These are phyloP conservation scores for Blastocystis sp. DNA, from an alignment of 352 stramenopile species.

Conservation along the genomic window DNA sequence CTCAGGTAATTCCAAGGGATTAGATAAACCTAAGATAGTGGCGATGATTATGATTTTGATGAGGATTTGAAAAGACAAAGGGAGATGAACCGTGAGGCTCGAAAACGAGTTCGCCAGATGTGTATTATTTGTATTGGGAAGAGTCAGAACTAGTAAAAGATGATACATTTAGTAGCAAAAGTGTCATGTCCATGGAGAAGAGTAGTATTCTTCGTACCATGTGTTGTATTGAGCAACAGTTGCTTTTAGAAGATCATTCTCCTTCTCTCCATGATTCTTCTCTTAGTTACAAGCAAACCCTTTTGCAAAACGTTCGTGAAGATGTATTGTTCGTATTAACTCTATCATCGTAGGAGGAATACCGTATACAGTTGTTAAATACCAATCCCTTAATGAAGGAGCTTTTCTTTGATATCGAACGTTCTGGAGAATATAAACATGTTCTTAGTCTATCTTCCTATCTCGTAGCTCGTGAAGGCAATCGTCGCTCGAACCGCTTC, in stretches of 20 bases:
- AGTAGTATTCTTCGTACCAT: neutral
- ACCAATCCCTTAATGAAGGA: neutral
- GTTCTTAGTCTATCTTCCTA: neutral
- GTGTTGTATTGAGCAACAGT: conserved; percentile 26
- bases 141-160: neutral
- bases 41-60: conserved; percentile 46
- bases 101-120: neutral
- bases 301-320: no score
- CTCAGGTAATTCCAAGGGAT: neutral
- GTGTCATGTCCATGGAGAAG: neutral
- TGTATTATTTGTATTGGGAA: neutral
- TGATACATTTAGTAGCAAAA: neutral
- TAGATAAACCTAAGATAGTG: neutral
- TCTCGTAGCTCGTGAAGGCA: neutral
- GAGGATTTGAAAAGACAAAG: neutral
- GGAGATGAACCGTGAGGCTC: neutral
- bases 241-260: conserved; percentile 4
- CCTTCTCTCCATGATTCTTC: neutral
- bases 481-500: neutral
- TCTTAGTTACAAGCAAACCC: neutral
- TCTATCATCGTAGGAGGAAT: neutral
- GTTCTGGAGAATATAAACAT: neutral
- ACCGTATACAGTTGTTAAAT: neutral
- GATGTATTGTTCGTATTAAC: neutral
- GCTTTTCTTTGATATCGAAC: neutral